Evolutionary conservation across 305 asterid species (phyloP).

Genomic region (Fraxinus velutina): DNA sequence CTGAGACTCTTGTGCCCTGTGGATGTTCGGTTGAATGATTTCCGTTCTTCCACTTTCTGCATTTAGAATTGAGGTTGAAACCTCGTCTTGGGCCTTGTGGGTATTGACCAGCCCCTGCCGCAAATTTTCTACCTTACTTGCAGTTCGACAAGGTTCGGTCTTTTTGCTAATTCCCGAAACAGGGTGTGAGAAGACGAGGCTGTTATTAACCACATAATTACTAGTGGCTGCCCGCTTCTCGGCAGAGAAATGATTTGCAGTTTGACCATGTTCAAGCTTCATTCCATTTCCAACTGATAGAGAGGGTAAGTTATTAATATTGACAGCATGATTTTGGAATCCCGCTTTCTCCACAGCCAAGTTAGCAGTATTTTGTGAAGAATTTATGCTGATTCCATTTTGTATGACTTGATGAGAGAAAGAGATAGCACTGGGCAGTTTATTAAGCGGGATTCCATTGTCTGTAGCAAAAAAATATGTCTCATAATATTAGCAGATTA

Average conservation of each 20-base stretch:
- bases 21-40: conserved; percentile 3
- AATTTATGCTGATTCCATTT: conserved; percentile 28
- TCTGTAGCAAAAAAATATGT: conserved; percentile 30
- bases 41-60: conserved; percentile 30
- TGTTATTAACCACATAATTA: conserved; percentile 22
- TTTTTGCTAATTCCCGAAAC: conserved; percentile 19
- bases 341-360: conserved; percentile 27
- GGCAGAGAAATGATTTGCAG: conserved; percentile 18
- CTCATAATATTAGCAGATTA: conserved; percentile 23
- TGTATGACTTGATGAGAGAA: conserved; percentile 34
- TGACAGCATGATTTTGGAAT: conserved; percentile 22
- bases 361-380: conserved; percentile 22
- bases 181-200: conserved; percentile 25
- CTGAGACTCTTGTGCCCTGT: conserved; percentile 19
- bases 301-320: conserved; percentile 29
- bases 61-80: conserved; percentile 15
- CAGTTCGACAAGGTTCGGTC: conserved; percentile 30
- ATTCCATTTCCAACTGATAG: conserved; percentile 31
- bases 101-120: conserved; percentile 13
- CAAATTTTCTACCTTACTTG: conserved; percentile 8
- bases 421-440: conserved; percentile 33
- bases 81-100: conserved; percentile 15
- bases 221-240: conserved; percentile 22
- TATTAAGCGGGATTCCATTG: conserved; percentile 35
- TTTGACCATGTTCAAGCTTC: conserved; percentile 24